Evolutionary conservation across 2,329 filamentous ascomycete genomes (phyloP), one percentile per base, ranked within the genome.

Genomic region (Phyllosticta citrichinensis): DNA sequence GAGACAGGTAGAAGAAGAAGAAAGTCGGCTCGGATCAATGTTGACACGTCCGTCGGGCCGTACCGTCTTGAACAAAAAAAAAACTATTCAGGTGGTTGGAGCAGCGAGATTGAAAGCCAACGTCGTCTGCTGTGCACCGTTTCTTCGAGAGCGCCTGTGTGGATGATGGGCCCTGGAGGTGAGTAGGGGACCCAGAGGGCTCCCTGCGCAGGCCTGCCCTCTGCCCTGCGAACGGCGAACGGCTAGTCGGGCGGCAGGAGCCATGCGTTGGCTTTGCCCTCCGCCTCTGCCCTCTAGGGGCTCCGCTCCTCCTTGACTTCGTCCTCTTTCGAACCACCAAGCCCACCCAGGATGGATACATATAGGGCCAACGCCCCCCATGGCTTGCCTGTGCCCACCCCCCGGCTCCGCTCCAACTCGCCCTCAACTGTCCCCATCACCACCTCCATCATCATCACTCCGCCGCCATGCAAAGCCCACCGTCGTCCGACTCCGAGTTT

Each of bases 391-490:
- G 27, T 30, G 9, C 27, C 27, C 27, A 30, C 27, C 27, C 27
- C 27, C 35, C 35, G 35, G 35, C 35, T 17, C 17, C 35, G 35
- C 12, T 40, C 40, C 40, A n/a, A n/a, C n/a, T n/a, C 40, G 14
- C 14, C 3, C 40, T n/a, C 14, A 5, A n/a, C 17, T n/a, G 1
- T n/a, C n/a, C 40, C 22, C 22, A 22, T n/a, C 8, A 4, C 14
- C 8, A n/a, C n/a, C n/a, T n/a, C n/a, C n/a, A 33, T 19, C 56
- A 22, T 14, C 24, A 35, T 10, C 22, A 50, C 5, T 17, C 4
- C 6, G 9, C 30, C 20, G 10, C 10, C n/a, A 64, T 64, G 62
- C 55, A 64, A n/a, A 63, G 55, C 47, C 63, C 63, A n/a, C 61
- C 61, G 40, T 17, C 58, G 22, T 60, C 60, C 27, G 40, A 22